Conservation (phyloP, 192 early-diverging fungal species). For the Entomortierella lignicola region DNA sequence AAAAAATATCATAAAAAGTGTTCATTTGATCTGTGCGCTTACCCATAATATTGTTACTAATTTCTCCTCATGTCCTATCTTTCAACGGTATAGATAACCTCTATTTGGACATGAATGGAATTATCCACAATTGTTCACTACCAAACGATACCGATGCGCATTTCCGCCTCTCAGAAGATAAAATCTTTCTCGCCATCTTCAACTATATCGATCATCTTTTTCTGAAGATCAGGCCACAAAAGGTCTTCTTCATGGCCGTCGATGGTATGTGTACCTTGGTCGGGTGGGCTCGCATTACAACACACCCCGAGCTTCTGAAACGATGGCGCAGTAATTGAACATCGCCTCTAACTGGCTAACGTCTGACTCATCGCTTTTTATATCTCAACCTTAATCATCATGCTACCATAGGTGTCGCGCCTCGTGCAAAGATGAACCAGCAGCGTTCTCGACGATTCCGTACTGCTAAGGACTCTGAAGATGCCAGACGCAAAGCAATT, state of each 20-base stretch:
- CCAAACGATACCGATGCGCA: slow-evolving; percentile 90
- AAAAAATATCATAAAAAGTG: neutral
- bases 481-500: slow-evolving; percentile 72
- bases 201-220: slow-evolving; percentile 97
- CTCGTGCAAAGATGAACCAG: slow-evolving; percentile 99
- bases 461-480: slow-evolving; percentile 87
- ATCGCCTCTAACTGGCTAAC: too few species aligned
- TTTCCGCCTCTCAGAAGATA: slow-evolving; percentile 91
- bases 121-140: slow-evolving; percentile 97
- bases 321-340: too few species aligned
- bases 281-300: neutral
- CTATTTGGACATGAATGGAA: slow-evolving; percentile 99
- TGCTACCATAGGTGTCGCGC: slow-evolving; percentile 79
- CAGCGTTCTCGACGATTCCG: slow-evolving; percentile 97
- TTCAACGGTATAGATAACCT: slow-evolving; percentile 80
- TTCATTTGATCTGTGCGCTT: slow-evolving; percentile 1
- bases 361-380: too few species aligned
- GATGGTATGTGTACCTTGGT: slow-evolving; percentile 64
- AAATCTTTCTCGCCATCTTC: slow-evolving; percentile 95
- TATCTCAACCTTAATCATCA: neutral
- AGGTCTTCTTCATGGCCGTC: slow-evolving; percentile 95
- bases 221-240: slow-evolving; percentile 90
- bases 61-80: neutral
- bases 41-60: neutral
- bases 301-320: neutral